Base-by-base conservation (phyloP, 2,329 filamentous ascomycete species). In the Coniochaeta prunicola region DNA sequence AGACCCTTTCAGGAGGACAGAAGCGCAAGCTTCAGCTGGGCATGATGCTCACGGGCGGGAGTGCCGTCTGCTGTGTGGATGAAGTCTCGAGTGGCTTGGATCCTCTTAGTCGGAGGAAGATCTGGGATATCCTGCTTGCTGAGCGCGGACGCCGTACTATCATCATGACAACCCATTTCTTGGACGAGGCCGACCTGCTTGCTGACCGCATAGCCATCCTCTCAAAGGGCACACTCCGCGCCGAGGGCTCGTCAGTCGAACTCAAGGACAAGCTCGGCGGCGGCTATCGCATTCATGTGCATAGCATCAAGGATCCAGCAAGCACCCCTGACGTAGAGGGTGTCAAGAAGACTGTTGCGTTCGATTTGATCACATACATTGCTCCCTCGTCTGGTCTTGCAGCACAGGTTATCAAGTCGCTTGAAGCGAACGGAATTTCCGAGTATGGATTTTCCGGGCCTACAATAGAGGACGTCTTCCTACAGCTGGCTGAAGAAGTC, bases 21-120 rank as follows among this genome's bases (percentile, higher is more conserved):
- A 96, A 96, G 75, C 81, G 92, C 57, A 97, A 97, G 71, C 79
- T 96, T 9, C 92, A 97, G 71, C 79, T 97, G 2, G 92, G 91
- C 5, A 93, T 96, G 85, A 96, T 96, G 91, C 86, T 97, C 65
- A 96, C 91, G 3, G 92, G 93, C 61, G 92, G 91, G 12, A 93
- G 89, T 62, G 85, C 85, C 26, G 87, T 97, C 0, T 96, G 92
- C 73, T 94, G 91, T 67, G 86, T 97, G 6, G 92, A 97, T 65
- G 93, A 97, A 72, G 91, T 96, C 15, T 92, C 89, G 40, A 92
- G 88, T 60, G 93, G 92, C 15, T 80, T 97, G 21, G 92, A 97
- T 68, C 92, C 93, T 0, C 76, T 97, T 1, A 92, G 89, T 21
- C 81, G 93, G 58, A 79, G 92, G 30, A 96, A 96, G 74, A 90